These are phyloP conservation scores for Orbilia blumenaviensis DNA, from an alignment of 2,329 filamentous ascomycete species.

Conservation along the genomic window DNA sequence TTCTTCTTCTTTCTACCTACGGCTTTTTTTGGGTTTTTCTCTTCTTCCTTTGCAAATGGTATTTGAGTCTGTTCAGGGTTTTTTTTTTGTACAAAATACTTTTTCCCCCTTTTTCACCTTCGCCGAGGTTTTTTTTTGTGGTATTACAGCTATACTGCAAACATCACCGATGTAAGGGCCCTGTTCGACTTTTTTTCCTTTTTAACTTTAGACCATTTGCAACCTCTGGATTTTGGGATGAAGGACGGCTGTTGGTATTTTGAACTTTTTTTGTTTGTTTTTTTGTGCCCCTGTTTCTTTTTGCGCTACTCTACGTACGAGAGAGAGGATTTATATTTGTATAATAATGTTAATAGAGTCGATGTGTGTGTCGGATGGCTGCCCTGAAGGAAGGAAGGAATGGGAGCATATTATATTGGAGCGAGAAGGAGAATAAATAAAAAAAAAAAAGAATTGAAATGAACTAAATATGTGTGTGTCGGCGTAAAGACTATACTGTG, in stretches of 20 bases:
- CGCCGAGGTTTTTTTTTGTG: neutral
- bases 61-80: neutral
- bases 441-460: constrained; percentile 6
- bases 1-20: neutral
- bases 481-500: too few species aligned
- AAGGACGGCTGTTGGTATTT: neutral
- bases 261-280: neutral
- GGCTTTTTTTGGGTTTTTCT: neutral
- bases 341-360: constrained; percentile 15
- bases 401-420: neutral
- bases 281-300: too few species aligned
- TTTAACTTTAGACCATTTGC: neutral
- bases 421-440: neutral
- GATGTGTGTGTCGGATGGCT: neutral
- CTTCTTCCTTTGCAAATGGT: neutral
- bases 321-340: constrained; percentile 2
- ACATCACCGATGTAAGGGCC: neutral
- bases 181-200: constrained; percentile 2
- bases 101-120: neutral
- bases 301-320: neutral
- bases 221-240: neutral
- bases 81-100: constrained; percentile 8
- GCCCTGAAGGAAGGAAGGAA: neutral
- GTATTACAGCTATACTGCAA: neutral
- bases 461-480: too few species aligned